These are phyloP conservation scores for Hanseniaspora hatyaiensis DNA, from an alignment of 805 yeast genomes.

Conservation along the genomic window DNA sequence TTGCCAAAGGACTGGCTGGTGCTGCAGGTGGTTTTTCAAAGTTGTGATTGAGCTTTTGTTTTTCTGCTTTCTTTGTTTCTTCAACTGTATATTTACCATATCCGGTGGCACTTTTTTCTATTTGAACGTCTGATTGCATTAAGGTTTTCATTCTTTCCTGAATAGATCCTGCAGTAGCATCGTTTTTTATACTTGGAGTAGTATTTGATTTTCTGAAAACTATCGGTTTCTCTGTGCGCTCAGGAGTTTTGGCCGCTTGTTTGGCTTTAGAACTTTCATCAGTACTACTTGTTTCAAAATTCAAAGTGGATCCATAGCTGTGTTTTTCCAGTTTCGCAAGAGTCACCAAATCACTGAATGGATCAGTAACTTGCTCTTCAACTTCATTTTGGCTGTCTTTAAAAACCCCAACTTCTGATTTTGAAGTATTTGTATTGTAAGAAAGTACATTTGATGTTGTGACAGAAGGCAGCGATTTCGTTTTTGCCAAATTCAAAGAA, in stretches of 20 bases:
- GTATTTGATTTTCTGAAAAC: background rate
- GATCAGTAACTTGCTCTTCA: background rate
- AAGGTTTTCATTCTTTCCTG: constrained; percentile 46
- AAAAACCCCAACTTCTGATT: background rate
- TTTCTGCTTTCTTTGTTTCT: background rate
- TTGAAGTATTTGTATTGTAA: background rate
- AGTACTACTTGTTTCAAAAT: background rate
- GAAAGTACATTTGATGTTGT: background rate
- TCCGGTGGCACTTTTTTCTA: constrained; percentile 59
- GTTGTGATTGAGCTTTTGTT: constrained; percentile 18
- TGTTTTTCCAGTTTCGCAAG: constrained; percentile 9
- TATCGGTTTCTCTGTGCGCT: background rate
- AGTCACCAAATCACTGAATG: constrained; percentile 13
- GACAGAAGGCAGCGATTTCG: constrained; percentile 1
- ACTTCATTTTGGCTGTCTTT: background rate
- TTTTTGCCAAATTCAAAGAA: background rate
- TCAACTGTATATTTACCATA: constrained; percentile 63
- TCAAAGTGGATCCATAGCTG: background rate
- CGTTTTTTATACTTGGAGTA: background rate
- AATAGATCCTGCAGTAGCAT: constrained; percentile 31
- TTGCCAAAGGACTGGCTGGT: constrained; percentile 23
- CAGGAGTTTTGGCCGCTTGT: constrained; percentile 3
- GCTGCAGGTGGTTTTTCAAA: constrained; percentile 18
- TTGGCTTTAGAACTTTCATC: constrained; percentile 8
- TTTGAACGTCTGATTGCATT: constrained; percentile 28